Evolutionary conservation across 371 early-diverging fungal species (phyloP), one percentile per base, ranked within the genome.

Genomic region (Apophysomyces ossiformis): DNA sequence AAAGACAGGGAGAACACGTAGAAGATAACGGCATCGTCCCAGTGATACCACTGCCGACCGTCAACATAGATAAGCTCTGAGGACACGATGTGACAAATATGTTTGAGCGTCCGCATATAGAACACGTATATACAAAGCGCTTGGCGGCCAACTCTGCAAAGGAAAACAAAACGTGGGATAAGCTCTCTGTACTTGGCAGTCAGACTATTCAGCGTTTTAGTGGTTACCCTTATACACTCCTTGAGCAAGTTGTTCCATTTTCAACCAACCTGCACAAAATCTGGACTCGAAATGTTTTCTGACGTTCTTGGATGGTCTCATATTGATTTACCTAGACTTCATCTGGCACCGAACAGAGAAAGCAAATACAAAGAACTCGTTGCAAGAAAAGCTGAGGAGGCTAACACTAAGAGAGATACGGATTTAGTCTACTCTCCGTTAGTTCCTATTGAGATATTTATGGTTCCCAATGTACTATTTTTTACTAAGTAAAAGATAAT

Each of bases 121-220:
- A 47, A n/a, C 18, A 18, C 21, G 12, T 47, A 21, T 16, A 18
- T 47, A 41, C 5, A 41, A 41, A 41, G 13, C 41, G 13, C 41
- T 13, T 41, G 41, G 2, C 41, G 41, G 41, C 21, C 4, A 47
- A 47, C 47, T 7, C 47, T 7, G 7, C 47, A 13, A 47, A 47
- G 47, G 47, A 47, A 47, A 47, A 47, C 5, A 47, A 13, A 16
- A 47, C 18, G n/a, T 47, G 47, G 15, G 15, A 21, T n/a, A 5
- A 47, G 21, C 47, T 47, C 47, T 47, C 9, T 7, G 47, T 47
- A 2, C n/a, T 39, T 54, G 58, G 2, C 58, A 62, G 12, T 57
- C 71, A 50, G 13, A 64, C 71, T 37, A 36, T 69, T 62, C 77
- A 76, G 21, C 44, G 74, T 43, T 74, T 72, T 62, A 70, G 71